A percentile compares a stretch with the other conserved stretches of the same genome.
Evolutionary conservation across 2,329 filamentous ascomycete species (phyloP).

Genomic region (Didymellaceae sp.): DNA sequence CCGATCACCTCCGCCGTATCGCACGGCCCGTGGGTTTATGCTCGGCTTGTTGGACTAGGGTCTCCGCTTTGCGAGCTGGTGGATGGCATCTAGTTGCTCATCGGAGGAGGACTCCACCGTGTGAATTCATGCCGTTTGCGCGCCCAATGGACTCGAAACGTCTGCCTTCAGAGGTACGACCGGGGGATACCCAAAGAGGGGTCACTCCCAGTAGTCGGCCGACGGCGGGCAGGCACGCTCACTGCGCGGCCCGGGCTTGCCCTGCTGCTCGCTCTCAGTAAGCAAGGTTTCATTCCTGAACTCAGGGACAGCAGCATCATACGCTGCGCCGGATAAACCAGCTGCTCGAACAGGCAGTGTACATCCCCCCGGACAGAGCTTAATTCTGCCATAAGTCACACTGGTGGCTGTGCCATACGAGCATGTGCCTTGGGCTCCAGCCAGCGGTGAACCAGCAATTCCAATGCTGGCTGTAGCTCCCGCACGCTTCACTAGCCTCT

Average conservation of each 20-base stretch:
- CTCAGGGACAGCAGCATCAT: slow-evolving; percentile 21
- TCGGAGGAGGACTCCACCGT: slow-evolving; percentile 8
- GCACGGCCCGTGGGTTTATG: slow-evolving; percentile 33
- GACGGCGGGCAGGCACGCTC: slow-evolving; percentile 21
- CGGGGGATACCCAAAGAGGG: slow-evolving; percentile 23
- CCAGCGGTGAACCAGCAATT: slow-evolving; percentile 44
- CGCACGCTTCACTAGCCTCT: slow-evolving; percentile 48
- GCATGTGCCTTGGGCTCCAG: slow-evolving; percentile 37
- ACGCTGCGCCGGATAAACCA: slow-evolving; percentile 24
- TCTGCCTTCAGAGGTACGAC: slow-evolving; percentile 31
- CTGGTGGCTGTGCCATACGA: slow-evolving; percentile 51
- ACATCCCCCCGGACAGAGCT: slow-evolving; percentile 37
- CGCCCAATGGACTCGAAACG: slow-evolving; percentile 37
- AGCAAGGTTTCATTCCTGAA: slow-evolving; percentile 16
- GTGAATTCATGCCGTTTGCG: slow-evolving; percentile 18
- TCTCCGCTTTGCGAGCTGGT: slow-evolving; percentile 17
- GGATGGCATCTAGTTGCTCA: slow-evolving; percentile 3
- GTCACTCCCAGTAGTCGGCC: slow-evolving; percentile 24
- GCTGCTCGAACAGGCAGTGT: slow-evolving; percentile 29
- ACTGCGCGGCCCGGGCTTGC: slow-evolving; percentile 31
- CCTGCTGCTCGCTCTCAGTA: slow-evolving; percentile 22
- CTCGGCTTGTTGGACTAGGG: slow-evolving; percentile 25
- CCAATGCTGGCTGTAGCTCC: slow-evolving; percentile 43
- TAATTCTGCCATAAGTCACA: slow-evolving; percentile 43
- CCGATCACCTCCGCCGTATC: slow-evolving; percentile 30